These are phyloP conservation scores for Aphanomyces euteiches DNA, from an alignment of 352 stramenopile genomes.

Conservation along the genomic window DNA sequence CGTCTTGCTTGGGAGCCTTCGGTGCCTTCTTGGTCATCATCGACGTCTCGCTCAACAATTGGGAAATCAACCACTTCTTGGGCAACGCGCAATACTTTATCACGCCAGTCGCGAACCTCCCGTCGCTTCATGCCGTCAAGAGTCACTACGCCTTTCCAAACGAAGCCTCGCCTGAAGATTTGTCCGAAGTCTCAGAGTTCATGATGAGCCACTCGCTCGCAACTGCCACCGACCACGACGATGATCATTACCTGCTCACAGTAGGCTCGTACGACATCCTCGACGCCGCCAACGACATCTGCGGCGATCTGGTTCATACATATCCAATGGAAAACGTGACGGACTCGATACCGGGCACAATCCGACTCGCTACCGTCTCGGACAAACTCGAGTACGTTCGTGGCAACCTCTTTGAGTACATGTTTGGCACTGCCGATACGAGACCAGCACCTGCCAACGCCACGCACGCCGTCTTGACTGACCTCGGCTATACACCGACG, in stretches of 20 bases:
- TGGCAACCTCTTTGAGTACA: slow-evolving; percentile 9
- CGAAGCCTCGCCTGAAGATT: neutral
- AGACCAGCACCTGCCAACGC: neutral
- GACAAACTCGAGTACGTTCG: slow-evolving; percentile 20
- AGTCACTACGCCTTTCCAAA: slow-evolving; percentile 12
- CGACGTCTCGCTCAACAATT: slow-evolving; percentile 25
- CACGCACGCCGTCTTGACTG: neutral
- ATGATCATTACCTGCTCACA: slow-evolving; percentile 5
- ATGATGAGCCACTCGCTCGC: neutral
- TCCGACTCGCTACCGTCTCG: neutral
- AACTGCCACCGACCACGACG: neutral
- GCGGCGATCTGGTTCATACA: neutral
- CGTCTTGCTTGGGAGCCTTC: neutral
- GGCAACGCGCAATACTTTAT: slow-evolving; percentile 12
- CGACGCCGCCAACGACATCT: slow-evolving; percentile 9
- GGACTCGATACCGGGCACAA: neutral
- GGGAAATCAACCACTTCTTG: slow-evolving; percentile 18
- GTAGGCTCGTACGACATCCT: neutral
- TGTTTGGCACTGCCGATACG: neutral
- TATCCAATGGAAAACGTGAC: neutral
- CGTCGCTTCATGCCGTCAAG: neutral
- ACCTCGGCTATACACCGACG: slow-evolving; percentile 1
- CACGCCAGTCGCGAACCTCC: slow-evolving; percentile 15
- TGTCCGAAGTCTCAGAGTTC: neutral
- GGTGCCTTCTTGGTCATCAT: neutral